Base-by-base conservation (phyloP, 1,284 basidiomycete genomes). In the Pascua guehoae region DNA sequence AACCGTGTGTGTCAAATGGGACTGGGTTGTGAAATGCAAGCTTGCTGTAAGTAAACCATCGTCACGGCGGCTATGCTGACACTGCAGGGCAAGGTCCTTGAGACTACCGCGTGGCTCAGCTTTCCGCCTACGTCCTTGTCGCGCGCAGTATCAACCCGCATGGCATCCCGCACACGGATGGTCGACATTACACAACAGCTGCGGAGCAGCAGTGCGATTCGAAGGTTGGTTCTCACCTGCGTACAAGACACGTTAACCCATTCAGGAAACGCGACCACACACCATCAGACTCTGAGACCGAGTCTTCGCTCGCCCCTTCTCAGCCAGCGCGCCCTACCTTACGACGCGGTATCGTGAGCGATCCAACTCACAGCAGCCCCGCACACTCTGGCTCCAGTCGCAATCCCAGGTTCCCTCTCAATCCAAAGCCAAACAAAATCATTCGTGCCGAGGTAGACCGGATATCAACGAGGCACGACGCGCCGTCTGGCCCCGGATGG, bases 1-100 rank as follows among this genome's bases (percentile, higher is more conserved):
- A 0, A 72, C 71, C 0, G 53, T 70, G 2, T 69, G 66, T 50
- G 72, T 75, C 49, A 69, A 67, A 41, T 75, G 67, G 66, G 61
- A 64, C 7, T 75, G 70, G 70, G 62, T 74, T 5, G 57, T 47
- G 0, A 54, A 64, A 39, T 74, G 71, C 58, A 68, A 68, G 52
- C 16, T 67, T 18, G 59, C 52, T 2, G 72, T 73, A 41, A 59
- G 66, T 67, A 3, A 7, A 4, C 2, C 4, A 8, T 11, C 12
- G 14, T 16, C 17, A 16, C 5, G 14, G 8, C n/a, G 10, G 15
- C 14, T 14, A 11, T 11, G 46, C 41, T 53, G 40, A 50, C 45
- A 5, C 7, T 4, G 4, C 49, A 67, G 65, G 59, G 61, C 4
- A 64, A 54, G 49, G 50, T 67, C 0, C 56, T 72, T 5, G 66